Base-by-base conservation (phyloP, 2,329 filamentous ascomycete genomes). In the Xylariales sp. region DNA sequence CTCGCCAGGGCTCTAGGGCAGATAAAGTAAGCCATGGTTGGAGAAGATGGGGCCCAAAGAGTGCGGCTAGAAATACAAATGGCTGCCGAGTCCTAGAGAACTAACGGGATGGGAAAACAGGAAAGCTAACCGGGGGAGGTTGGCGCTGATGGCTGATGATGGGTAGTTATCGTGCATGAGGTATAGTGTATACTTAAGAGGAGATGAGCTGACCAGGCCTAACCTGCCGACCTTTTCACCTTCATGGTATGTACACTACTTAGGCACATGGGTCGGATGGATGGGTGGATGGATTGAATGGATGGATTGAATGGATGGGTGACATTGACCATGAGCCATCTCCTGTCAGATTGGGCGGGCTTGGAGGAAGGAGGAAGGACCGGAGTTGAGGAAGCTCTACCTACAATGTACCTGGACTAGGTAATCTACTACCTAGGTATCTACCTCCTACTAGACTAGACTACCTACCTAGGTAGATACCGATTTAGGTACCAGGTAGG, bases 331-430 rank as follows among this genome's bases (percentile, higher is more conserved):
- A 57, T 28, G 45, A 55, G 49, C 48, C 18, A 58, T 58, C 45
- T 62, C 36, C 64, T 41, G 57, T 62, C 56, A 66, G 67, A 68
- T 70, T 68, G 62, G 62, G 58, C 58, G 62, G 67, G 62, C 53
- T 63, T 46, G 61, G 53, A 49, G n/a, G 39, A 34, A 34, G 41
- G 54, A 49, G 32, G 50, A 39, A 18, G 49, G 45, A 60, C 53
- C 43, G 34, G 43, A 36, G 30, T 46, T 49, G 18, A n/a, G 43
- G 45, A 49, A 55, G 18, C 48, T 62, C 52, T 43, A 23, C 56
- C 43, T 56, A 45, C n/a, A 8, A 3, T 3, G 39, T 41, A 41
- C 39, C 39, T 12, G 12, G 5, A 34, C 23, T 23, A 23, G 23
- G 23, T 23, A 23, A 23, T 23, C 23, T 23, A 23, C 23, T 23